These are phyloP conservation scores for Xerocomellus amylosporus DNA, from an alignment of 768 basidiomycete species.

Conservation along the genomic window DNA sequence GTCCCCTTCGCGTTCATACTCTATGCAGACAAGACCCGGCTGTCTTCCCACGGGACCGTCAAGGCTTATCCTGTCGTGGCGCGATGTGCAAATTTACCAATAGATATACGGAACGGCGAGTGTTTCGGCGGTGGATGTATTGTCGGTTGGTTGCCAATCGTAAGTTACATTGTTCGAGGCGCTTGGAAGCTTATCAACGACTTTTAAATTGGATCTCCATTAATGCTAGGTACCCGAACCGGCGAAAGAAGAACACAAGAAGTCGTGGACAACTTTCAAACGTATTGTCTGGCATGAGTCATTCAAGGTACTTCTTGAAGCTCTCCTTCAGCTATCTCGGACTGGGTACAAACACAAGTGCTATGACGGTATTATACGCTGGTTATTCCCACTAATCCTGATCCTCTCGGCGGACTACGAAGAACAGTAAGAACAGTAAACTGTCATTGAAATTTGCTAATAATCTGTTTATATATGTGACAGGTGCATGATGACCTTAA, in stretches of 20 bases:
- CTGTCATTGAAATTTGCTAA: too few species aligned
- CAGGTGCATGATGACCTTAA: background rate
- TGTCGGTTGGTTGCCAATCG: background rate
- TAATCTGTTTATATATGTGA: too few species aligned
- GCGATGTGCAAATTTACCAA: background rate
- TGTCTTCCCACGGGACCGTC: background rate
- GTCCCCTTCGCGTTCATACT: background rate
- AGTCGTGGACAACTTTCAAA: background rate
- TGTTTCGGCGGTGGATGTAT: background rate
- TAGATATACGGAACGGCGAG: background rate
- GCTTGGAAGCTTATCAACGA: too few species aligned
- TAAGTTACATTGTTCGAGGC: background rate
- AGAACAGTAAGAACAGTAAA: background rate
- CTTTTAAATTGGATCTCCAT: too few species aligned
- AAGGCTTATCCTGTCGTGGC: background rate
- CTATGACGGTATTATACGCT: background rate
- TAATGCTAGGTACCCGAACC: background rate
- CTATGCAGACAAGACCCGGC: background rate
- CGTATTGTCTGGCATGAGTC: background rate
- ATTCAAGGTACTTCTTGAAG: background rate
- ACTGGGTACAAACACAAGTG: background rate
- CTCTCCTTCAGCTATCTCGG: background rate
- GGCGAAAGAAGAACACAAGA: background rate
- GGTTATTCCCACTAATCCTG: background rate
- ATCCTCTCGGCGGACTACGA: background rate